These are phyloP conservation scores for Lachnum nothofagi DNA, from an alignment of 2,329 filamentous ascomycete species.

Conservation along the genomic window DNA sequence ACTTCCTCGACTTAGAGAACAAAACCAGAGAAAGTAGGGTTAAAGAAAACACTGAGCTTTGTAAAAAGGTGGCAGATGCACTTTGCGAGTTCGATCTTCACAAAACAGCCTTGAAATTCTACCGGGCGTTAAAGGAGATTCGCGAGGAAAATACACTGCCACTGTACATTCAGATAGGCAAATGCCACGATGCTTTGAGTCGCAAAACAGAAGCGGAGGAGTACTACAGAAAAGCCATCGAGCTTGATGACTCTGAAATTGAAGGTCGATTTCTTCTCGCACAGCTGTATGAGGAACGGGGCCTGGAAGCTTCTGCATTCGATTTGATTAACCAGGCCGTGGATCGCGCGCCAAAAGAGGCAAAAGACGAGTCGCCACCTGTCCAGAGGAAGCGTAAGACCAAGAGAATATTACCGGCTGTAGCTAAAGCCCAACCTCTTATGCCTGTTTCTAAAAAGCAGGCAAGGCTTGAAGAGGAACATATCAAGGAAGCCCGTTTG, in stretches of 20 bases:
- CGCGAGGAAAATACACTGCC: constrained; percentile 45
- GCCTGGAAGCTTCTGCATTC: constrained; percentile 70
- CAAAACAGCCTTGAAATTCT: constrained; percentile 53
- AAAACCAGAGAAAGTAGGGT: constrained; percentile 45
- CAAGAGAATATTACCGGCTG: constrained; percentile 7
- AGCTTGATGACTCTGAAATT: constrained; percentile 65
- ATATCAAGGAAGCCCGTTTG: constrained; percentile 28
- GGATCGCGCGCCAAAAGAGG: constrained; percentile 40
- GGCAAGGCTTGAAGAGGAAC: constrained; percentile 29
- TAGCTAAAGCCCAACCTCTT: not conserved
- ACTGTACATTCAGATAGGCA: constrained; percentile 40
- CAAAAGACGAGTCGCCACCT: constrained; percentile 8
- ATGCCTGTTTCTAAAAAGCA: constrained; percentile 4
- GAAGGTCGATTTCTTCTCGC: constrained; percentile 75
- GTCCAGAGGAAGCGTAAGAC: constrained; percentile 26
- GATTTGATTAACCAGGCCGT: constrained; percentile 73
- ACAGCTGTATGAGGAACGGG: constrained; percentile 74
- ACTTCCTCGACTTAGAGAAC: constrained; percentile 62
- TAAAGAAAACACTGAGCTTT: constrained; percentile 70
- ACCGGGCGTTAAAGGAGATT: constrained; percentile 48
- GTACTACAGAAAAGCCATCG: constrained; percentile 69
- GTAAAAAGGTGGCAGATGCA: constrained; percentile 63
- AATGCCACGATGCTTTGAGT: constrained; percentile 63
- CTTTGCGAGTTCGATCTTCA: constrained; percentile 47
- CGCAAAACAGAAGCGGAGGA: constrained; percentile 67